These are phyloP conservation scores for Schwanniomyces sp. DNA, from an alignment of 805 yeast genomes.

Conservation along the genomic window DNA sequence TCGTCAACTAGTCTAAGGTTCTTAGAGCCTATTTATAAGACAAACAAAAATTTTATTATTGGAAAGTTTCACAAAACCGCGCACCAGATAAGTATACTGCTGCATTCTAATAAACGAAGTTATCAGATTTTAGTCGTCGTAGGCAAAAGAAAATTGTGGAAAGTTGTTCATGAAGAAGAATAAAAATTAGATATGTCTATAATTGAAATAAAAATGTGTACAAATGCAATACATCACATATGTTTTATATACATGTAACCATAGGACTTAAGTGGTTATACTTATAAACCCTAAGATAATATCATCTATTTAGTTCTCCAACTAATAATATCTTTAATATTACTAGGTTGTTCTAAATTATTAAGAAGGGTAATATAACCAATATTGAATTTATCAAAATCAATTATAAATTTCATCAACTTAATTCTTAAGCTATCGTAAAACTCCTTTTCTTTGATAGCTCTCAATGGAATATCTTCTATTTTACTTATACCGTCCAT, in stretches of 20 bases:
- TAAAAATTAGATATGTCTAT: too few species aligned
- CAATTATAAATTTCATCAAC: slow-evolving; percentile 38
- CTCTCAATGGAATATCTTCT: slow-evolving; percentile 13
- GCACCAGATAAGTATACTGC: too few species aligned
- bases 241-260: too few species aligned
- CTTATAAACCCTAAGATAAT: too few species aligned
- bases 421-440: slow-evolving; percentile 33
- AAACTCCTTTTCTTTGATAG: slow-evolving; percentile 11
- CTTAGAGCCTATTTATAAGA: background rate
- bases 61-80: background rate
- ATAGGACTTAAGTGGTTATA: too few species aligned
- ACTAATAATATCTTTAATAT: background rate
- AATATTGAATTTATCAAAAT: slow-evolving; percentile 41
- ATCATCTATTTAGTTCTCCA: slow-evolving; percentile 1
- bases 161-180: too few species aligned
- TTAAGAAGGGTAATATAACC: slow-evolving; percentile 35
- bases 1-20: background rate
- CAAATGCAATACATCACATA: too few species aligned
- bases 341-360: slow-evolving; percentile 1
- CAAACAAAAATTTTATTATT: background rate
- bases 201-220: too few species aligned
- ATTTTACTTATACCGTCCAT: slow-evolving; percentile 19
- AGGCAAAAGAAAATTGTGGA: too few species aligned
- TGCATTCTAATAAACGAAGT: too few species aligned
- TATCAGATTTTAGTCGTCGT: too few species aligned